Conservation (phyloP, 225 moss, liverwort and hornwort genomes). For the Pseudoscleropodium purum region DNA sequence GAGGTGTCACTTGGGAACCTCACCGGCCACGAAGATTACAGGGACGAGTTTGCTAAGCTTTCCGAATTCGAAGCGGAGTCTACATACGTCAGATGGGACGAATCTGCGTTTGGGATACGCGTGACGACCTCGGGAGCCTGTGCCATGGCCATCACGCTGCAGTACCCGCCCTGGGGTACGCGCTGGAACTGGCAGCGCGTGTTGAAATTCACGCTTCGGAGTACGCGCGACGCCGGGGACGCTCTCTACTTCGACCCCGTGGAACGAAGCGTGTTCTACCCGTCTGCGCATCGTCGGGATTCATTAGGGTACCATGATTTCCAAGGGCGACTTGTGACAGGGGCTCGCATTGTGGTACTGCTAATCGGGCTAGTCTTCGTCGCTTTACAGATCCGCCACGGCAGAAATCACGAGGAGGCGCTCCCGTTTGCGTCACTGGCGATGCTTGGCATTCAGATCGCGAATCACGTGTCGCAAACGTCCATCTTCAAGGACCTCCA, state of each 20-base stretch:
- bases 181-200: conserved; percentile 8
- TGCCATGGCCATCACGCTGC: not conserved
- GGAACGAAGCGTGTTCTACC: not conserved
- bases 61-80: not conserved
- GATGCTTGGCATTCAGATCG: conserved; percentile 13
- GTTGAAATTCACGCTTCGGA: not conserved
- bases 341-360: not conserved
- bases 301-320: no score
- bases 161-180: not conserved
- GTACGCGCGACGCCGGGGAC: not conserved
- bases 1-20: not conserved
- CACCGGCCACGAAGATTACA: no score
- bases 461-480: not conserved
- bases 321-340: not conserved
- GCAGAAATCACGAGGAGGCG: not conserved
- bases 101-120: accelerated
- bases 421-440: conserved; percentile 5
- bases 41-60: not conserved
- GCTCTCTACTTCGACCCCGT: conserved; percentile 5
- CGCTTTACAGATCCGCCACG: not conserved
- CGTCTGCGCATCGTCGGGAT: not conserved
- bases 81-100: no score
- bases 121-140: not conserved
- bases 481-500: not conserved
- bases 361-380: not conserved